Base-by-base conservation (phyloP, 2,329 filamentous ascomycete genomes). In the Tolypocladium ophioglossoides region DNA sequence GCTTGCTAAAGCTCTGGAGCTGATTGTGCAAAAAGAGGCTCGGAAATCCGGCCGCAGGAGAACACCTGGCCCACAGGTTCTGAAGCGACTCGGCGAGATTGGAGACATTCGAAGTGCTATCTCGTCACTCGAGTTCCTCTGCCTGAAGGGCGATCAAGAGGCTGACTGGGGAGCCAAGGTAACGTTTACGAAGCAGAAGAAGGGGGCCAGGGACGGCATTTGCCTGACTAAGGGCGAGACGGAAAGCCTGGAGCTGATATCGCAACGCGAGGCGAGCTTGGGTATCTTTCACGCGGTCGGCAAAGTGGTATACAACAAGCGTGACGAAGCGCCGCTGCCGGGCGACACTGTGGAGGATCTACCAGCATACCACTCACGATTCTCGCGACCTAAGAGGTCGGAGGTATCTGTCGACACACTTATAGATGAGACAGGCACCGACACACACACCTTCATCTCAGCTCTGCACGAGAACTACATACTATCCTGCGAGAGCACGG, bases 261-360 rank as follows among this genome's bases (percentile, higher is more conserved):
- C 88, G 1, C 89, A 91, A 64, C 82, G 94, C 54, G 94, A 97
- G 71, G 86, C 88, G 18, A 96, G 86, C 58, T 75, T 99, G 3
- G 94, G 92, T 1, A 90, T 99, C 51, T 99, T 99, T 65, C 94
- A 99, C 68, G 91, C 94, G 0, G 88, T 97, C 14, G 94, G 92
- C 4, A 96, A 94, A 66, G 89, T 99, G 2, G 85, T 97, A 1
- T 95, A 97, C 73, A 99, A 99, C 73, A 99, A 96, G 68, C 82
- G 94, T 48, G 79, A 87, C 24, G 83, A 86, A 32, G 66, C 57
- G 48, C 68, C 70, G 4, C 70, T 76, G 14, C 61, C 68, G 10
- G 65, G 66, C 10, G 70, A 75, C 35, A 66, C 69, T 3, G 69
- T 70, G 20, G 83, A 86, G 61, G 68, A 69, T 27, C 72, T 89